Evolutionary conservation across 2,329 filamentous ascomycete species (phyloP), one percentile per base, ranked within the genome.

Genomic region (Hypoxylon rubiginosum): DNA sequence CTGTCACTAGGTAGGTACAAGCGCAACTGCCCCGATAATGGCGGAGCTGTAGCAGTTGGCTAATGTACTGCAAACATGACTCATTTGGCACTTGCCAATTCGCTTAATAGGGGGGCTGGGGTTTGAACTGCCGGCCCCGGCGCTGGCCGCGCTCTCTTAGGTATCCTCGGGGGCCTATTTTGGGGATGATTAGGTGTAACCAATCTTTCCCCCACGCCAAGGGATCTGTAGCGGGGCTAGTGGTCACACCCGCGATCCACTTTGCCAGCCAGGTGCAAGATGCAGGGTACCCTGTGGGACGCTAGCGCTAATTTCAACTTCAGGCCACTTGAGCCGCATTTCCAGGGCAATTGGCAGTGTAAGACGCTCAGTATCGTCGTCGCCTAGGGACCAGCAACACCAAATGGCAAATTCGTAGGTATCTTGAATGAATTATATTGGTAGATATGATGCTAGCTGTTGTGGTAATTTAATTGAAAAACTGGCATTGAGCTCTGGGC

Each of bases 311-410:
- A 53, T 59, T 67, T 19, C 48, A 52, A 67, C 65, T 48, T 62
- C 65, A 54, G 41, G 41, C 43, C 9, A 43, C 67, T 68, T 68
- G 70, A 65, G 57, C 54, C 61, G 48, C 49, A 61, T 57, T 45
- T 48, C 30, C 13, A 32, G 43, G 17, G 51, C 28, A 48, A 43
- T 10, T 41, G 21, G 21, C 34, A 43, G 30, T 41, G 15, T 13
- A 57, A 17, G 5, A 30, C 15, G 26, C 4, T 54, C 10, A 21
- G 13, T 17, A 59, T 26, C 5, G 32, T 28, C 41, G 32, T 28
- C 45, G n/a, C 4, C 21, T 26, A n/a, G 45, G 45, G 2, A 11
- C 13, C 13, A 28, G 24, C 45, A 26, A 48, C 21, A 48, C 45
- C 7, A 26, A 48, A 6, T 17, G 9, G 2, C 21, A 28, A 15